Percentiles rank a stretch among this genome's conserved stretches.
Evolutionary conservation across 495 filamentous ascomycete genomes (phyloP).

Genomic region (Penicillium flavigenum): DNA sequence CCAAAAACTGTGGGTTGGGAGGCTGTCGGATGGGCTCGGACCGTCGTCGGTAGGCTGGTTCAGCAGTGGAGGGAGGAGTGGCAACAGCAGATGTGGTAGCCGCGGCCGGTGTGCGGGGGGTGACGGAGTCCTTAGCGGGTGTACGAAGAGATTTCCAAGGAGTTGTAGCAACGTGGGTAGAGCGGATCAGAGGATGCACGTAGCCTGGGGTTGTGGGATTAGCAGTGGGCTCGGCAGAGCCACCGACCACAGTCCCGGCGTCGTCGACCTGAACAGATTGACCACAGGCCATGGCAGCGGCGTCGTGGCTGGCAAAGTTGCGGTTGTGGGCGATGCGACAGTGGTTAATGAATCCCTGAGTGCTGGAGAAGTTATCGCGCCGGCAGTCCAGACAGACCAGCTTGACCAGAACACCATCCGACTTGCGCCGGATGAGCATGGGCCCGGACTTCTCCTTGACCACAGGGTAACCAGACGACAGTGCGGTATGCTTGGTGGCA

Average conservation of each 20-base stretch:
- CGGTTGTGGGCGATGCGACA: constrained; percentile 91
- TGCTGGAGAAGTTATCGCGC: constrained; percentile 86
- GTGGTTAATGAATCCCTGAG: constrained; percentile 97
- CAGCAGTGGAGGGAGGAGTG: constrained; percentile 33
- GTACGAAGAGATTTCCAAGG: constrained; percentile 47
- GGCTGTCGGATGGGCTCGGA: constrained; percentile 17
- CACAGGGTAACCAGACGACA: constrained; percentile 69
- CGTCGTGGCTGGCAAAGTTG: constrained; percentile 91
- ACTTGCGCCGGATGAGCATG: constrained; percentile 59
- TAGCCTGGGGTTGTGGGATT: constrained; percentile 46
- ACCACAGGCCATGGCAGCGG: constrained; percentile 86
- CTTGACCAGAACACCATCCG: constrained; percentile 65
- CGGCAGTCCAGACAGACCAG: constrained; percentile 87
- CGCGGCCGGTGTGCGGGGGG: constrained; percentile 24
- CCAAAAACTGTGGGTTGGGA: constrained; percentile 33
- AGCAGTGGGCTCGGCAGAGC: constrained; percentile 46
- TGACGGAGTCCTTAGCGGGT: constrained; percentile 44
- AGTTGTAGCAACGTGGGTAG: constrained; percentile 53
- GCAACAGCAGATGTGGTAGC: constrained; percentile 21
- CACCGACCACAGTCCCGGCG: constrained; percentile 53
- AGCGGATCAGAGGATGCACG: constrained; percentile 69
- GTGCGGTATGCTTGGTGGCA: constrained; percentile 64
- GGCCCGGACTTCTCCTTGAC: constrained; percentile 65
- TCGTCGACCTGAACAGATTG: constrained; percentile 73
- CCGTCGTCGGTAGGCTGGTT: constrained; percentile 9